A percentile compares a stretch with the other conserved stretches of the same genome.
Conservation (phyloP, 306 rosid species). For the Macrotyloma uniflorum region DNA sequence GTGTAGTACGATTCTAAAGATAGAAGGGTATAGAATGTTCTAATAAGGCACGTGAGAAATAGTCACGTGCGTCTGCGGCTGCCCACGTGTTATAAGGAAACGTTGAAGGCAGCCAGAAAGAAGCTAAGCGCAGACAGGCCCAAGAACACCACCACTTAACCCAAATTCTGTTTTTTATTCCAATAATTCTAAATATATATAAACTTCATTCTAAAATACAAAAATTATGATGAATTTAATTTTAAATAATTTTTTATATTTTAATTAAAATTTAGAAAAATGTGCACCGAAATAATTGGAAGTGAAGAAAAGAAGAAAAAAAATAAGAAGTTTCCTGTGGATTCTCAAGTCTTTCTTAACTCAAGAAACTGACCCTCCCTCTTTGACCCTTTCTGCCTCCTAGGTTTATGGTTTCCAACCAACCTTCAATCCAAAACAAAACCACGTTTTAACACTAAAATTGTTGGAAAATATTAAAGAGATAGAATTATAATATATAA, state of each 20-base stretch:
- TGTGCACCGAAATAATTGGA: no score
- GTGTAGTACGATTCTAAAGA: no score
- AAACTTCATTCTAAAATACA: no score
- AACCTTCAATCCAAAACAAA: neutral
- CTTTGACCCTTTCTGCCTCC: neutral
- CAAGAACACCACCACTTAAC: neutral
- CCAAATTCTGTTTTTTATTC: no score
- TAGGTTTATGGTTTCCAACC: neutral
- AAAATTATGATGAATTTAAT: no score
- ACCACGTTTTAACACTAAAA: neutral
- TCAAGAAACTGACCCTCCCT: neutral
- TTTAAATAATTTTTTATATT: no score
- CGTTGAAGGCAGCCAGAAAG: neutral
- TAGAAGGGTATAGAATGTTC: neutral
- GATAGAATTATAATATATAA: no score
- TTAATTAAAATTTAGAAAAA: no score
- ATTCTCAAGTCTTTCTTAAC: neutral
- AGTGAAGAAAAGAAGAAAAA: no score
- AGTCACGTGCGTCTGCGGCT: constrained; percentile 18
- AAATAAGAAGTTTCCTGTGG: no score
- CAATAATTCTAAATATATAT: no score
- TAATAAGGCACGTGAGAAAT: neutral
- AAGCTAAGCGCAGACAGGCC: neutral
- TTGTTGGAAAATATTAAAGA: no score
- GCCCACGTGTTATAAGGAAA: constrained; percentile 14